phyloP scores from a whole-genome alignment of 257 asterid species.

The Avicennia marina region DNA sequence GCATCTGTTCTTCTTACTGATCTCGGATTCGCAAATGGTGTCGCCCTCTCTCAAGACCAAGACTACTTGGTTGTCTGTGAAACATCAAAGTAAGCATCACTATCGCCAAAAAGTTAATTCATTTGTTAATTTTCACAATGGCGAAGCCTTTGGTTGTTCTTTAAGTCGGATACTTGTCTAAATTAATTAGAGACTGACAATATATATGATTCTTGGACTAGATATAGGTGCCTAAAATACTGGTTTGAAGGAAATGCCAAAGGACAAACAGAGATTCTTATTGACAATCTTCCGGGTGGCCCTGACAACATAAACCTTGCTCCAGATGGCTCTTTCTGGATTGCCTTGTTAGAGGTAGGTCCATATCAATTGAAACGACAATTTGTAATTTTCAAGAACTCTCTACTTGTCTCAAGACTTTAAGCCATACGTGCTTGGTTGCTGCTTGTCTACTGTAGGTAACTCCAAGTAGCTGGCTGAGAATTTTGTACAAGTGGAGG shows the following conservation, averaged over 20 bases:
- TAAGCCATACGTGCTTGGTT: too few species aligned
- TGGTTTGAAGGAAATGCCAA: slow-evolving; percentile 55
- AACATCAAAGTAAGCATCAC: slow-evolving; percentile 48
- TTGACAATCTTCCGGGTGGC: slow-evolving; percentile 50
- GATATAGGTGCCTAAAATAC: slow-evolving; percentile 60
- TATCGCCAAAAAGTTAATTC: neutral
- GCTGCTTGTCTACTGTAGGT: too few species aligned
- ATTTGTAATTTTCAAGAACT: too few species aligned
- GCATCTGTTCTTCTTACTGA: slow-evolving; percentile 37
- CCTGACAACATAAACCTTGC: slow-evolving; percentile 80
- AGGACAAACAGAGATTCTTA: slow-evolving; percentile 49
- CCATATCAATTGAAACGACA: too few species aligned
- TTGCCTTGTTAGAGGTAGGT: slow-evolving; percentile 54
- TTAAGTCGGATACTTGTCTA: neutral
- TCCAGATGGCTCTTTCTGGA: slow-evolving; percentile 73
- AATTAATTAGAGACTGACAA: too few species aligned
- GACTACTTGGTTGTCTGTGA: slow-evolving; percentile 63
- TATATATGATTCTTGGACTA: too few species aligned
- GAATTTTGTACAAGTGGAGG: slow-evolving; percentile 30
- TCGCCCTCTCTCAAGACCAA: slow-evolving; percentile 47
- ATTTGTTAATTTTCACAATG: neutral
- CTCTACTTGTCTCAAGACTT: too few species aligned
- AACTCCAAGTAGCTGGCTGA: slow-evolving; percentile 25
- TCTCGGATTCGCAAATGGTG: slow-evolving; percentile 61
- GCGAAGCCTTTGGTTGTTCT: neutral